Percentiles rank a stretch among this genome's conserved stretches.
phyloP scores from a whole-genome alignment of 1,284 basidiomycete species.

The Tranzscheliella williamsii region DNA sequence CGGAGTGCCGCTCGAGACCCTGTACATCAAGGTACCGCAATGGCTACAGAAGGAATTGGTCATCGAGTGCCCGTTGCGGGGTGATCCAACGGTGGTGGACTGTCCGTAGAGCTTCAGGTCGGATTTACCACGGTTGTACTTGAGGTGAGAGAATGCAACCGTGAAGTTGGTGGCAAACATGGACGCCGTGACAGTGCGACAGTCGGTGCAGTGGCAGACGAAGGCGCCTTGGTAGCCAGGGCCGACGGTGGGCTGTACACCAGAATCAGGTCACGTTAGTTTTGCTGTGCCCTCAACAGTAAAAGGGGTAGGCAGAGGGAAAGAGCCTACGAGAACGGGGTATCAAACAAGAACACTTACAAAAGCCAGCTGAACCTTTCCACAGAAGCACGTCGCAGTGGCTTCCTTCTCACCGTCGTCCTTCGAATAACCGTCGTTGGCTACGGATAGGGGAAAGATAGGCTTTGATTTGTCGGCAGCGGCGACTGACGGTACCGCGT shows the following conservation, averaged over 20 bases:
- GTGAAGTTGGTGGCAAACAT: constrained; percentile 61
- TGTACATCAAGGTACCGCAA: constrained; percentile 61
- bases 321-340: too few relatives aligned
- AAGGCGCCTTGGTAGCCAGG: constrained; percentile 56
- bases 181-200: constrained; percentile 59
- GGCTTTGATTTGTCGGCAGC: too few relatives aligned
- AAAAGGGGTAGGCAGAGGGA: too few relatives aligned
- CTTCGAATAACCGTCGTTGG: constrained; percentile 57
- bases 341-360: too few relatives aligned
- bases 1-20: constrained; percentile 36
- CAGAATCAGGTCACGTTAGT: not conserved
- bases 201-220: constrained; percentile 61
- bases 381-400: constrained; percentile 61
- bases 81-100: constrained; percentile 36
- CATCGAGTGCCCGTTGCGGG: constrained; percentile 54
- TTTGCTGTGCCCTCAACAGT: not conserved
- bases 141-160: constrained; percentile 42
- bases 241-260: constrained; percentile 44
- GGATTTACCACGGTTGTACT: constrained; percentile 53
- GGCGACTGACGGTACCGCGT: too few relatives aligned
- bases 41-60: constrained; percentile 60
- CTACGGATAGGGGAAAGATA: too few relatives aligned
- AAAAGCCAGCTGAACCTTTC: constrained; percentile 57
- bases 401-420: constrained; percentile 45
- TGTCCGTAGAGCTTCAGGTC: constrained; percentile 49